Percentiles rank a stretch among this genome's conserved stretches.
Evolutionary conservation across 345 rosid genomes (phyloP).

Genomic region (Heritiera fomes): DNA sequence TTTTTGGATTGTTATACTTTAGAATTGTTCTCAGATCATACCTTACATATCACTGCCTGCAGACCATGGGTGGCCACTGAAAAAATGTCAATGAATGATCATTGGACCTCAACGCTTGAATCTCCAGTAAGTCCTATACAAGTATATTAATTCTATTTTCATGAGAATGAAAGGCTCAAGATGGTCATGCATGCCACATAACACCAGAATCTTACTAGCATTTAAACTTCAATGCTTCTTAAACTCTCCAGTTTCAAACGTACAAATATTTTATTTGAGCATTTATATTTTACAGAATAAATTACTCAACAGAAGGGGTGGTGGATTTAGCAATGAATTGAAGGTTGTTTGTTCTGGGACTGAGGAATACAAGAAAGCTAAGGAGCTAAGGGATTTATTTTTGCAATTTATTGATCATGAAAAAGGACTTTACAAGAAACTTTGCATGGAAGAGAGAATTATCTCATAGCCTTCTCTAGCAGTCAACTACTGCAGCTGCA

Average conservation of each 20-base stretch:
- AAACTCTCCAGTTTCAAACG: not conserved
- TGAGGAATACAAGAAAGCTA: conserved; percentile 35
- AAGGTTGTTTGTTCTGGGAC: conserved; percentile 37
- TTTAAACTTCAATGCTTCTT: not conserved
- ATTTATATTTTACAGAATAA: conserved; percentile 22
- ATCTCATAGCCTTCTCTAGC: not conserved
- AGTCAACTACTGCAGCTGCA: not conserved
- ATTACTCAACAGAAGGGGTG: not conserved
- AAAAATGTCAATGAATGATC: conserved; percentile 17
- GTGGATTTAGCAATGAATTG: conserved; percentile 15
- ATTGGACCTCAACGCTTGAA: conserved; percentile 25
- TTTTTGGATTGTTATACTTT: not conserved
- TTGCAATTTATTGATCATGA: conserved; percentile 38
- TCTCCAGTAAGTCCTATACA: conserved; percentile 24
- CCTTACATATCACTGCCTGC: conserved; percentile 16
- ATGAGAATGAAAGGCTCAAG: not conserved
- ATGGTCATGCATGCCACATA: not conserved
- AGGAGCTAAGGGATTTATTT: conserved; percentile 35
- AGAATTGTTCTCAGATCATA: not conserved
- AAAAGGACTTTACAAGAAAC: conserved; percentile 29
- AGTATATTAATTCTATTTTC: not conserved
- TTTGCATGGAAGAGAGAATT: conserved; percentile 28
- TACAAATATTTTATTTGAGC: not conserved
- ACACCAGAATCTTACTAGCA: not conserved
- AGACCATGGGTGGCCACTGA: conserved; percentile 48